Evolutionary conservation across 805 yeast genomes (phyloP).

Genomic region (Yamadazyma takamatsuzukensis): DNA sequence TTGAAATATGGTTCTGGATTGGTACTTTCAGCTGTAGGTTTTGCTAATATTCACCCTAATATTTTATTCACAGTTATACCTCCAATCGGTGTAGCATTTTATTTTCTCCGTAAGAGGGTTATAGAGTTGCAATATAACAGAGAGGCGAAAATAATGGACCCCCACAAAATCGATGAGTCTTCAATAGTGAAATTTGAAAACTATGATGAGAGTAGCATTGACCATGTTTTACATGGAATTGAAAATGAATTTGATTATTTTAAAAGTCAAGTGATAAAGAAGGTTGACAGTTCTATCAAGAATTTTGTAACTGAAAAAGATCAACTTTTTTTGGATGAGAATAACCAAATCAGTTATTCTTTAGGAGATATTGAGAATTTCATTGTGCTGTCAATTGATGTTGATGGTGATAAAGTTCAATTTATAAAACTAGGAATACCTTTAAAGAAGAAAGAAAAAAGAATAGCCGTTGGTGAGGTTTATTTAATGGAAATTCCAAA

Average conservation of each 20-base stretch:
- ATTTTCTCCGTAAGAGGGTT: conserved; percentile 16
- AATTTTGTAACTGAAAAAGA: conserved; percentile 17
- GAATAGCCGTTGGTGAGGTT: conserved; percentile 35
- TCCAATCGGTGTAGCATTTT: conserved; percentile 28
- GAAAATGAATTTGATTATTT: conserved; percentile 37
- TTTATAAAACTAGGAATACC: conserved; percentile 37
- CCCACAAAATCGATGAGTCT: not conserved
- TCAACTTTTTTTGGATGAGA: conserved; percentile 23
- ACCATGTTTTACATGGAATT: conserved; percentile 29
- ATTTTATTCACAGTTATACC: conserved; percentile 33
- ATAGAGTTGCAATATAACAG: conserved; percentile 5
- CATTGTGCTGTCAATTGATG: conserved; percentile 9
- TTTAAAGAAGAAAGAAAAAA: conserved; percentile 19
- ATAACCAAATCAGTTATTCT: conserved; percentile 26
- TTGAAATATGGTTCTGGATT: conserved; percentile 27
- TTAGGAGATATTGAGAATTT: conserved; percentile 11
- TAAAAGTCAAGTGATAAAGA: conserved; percentile 22
- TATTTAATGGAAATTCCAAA: conserved; percentile 22
- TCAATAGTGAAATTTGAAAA: conserved; percentile 2
- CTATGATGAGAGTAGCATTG: conserved; percentile 31
- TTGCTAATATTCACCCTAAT: conserved; percentile 36
- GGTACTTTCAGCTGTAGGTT: conserved; percentile 20
- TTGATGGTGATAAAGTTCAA: conserved; percentile 6
- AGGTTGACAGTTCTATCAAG: conserved; percentile 22
- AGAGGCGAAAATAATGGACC: conserved; percentile 5